phyloP scores from a whole-genome alignment of 345 rosid genomes.

The Triadica sebifera region DNA sequence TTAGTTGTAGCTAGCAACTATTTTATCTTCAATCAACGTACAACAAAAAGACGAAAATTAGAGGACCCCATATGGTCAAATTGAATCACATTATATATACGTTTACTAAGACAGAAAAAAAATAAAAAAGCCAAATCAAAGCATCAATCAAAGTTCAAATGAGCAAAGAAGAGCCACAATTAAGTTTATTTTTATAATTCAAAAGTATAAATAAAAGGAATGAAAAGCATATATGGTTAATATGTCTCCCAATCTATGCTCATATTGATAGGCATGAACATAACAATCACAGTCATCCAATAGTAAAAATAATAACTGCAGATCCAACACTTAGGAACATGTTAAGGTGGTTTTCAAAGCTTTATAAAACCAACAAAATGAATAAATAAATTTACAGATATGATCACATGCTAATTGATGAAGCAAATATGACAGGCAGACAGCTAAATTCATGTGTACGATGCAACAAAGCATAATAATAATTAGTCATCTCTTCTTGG shows the following conservation, averaged over 20 bases:
- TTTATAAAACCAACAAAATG: too few relatives aligned
- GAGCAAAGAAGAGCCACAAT: conserved; percentile 19
- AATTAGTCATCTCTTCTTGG: conserved; percentile 48
- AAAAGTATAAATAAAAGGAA: conserved; percentile 9
- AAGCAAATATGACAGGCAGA: conserved; percentile 12
- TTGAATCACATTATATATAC: not conserved
- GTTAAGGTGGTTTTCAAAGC: too few relatives aligned
- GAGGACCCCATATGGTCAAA: conserved; percentile 15
- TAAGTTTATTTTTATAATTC: not conserved
- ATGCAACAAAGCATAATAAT: conserved; percentile 1
- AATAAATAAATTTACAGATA: conserved; percentile 43
- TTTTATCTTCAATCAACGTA: conserved; percentile 16
- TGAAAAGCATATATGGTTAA: conserved; percentile 21
- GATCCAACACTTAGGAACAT: too few relatives aligned
- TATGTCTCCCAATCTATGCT: conserved; percentile 40
- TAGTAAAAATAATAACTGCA: too few relatives aligned
- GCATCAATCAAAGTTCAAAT: conserved; percentile 13
- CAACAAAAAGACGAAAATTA: conserved; percentile 17
- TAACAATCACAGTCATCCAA: conserved; percentile 20
- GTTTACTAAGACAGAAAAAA: not conserved
- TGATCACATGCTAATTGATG: conserved; percentile 42
- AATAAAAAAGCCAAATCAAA: conserved; percentile 13
- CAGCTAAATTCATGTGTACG: conserved; percentile 50
- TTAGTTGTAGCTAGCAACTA: conserved; percentile 3
- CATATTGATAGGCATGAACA: conserved; percentile 28